Base-by-base conservation (phyloP, 148 eudicot species). In the Cornus controversa region DNA sequence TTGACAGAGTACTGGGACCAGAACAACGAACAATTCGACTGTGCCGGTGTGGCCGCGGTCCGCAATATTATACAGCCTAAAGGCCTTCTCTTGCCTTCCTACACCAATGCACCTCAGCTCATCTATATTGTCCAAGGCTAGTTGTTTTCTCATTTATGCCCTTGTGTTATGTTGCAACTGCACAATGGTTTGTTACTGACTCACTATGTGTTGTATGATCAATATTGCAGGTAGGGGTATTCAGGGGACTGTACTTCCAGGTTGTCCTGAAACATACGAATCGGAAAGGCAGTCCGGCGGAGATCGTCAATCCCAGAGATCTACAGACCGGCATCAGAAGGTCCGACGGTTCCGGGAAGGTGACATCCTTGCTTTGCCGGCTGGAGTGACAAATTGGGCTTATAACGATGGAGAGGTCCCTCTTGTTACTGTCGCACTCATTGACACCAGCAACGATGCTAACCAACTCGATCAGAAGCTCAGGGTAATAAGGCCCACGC, bases 321-420 rank as follows among this genome's bases (percentile, higher is more conserved):
- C 63, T 2, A 45, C 20, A 6, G 84, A 85, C 58, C 84, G 73
- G 62, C 84, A 84, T 65, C 84, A 84, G 69, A 79, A 81, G 66
- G 23, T 84, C 11, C 29, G 75, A 8, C 58, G 29, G 47, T 67
- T 81, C 75, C 65, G 50, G 2, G 54, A 23, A 0, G 84, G 87
- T 1, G 87, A 84, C 22, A 22, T 84, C 54, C 15, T 84, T 2
- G 86, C 81, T 10, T 16, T 80, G 72, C 76, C 73, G 22, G 65
- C 70, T 6, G 86, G 84, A 10, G 16, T 67, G 9, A 70, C 84
- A 10, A 62, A 22, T 14, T 84, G 75, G 82, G 18, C 45, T 23
- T 81, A 77, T 57, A 84, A 81, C 60, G 74, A 81, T 63, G 87
- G 84, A 14, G 63, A 80, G 2, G 62, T 67, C 0, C 77, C 75